These are phyloP conservation scores for Adansonia grandidieri DNA, from an alignment of 441 rosid genomes.

Conservation along the genomic window DNA sequence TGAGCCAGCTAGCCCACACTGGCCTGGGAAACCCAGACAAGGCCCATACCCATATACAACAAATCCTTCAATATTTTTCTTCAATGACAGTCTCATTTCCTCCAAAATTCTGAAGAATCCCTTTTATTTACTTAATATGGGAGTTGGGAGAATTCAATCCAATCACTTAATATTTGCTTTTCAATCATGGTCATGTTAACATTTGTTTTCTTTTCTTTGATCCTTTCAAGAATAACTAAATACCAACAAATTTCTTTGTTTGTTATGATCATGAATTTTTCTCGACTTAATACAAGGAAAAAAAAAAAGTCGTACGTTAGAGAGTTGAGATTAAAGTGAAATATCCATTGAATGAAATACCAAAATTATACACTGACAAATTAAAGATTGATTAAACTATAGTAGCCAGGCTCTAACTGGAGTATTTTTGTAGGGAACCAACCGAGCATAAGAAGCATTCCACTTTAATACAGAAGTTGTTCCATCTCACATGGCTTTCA, in stretches of 20 bases:
- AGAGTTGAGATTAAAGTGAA: background rate
- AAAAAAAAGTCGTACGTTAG: too few species aligned
- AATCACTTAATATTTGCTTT: background rate
- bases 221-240: background rate
- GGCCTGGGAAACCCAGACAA: too few species aligned
- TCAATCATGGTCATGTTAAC: background rate
- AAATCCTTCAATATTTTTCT: too few species aligned
- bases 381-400: conserved; percentile 1
- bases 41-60: too few species aligned
- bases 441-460: background rate
- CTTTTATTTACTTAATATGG: too few species aligned
- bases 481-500: conserved; percentile 16
- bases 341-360: background rate
- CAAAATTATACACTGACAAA: background rate
- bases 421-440: background rate
- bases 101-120: too few species aligned
- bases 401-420: background rate
- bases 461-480: background rate
- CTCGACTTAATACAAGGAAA: background rate
- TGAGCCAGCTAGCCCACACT: background rate
- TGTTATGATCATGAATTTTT: background rate
- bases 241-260: background rate
- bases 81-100: too few species aligned
- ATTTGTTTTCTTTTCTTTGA: background rate
- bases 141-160: too few species aligned